Percentiles rank a stretch among this genome's conserved stretches.
These are phyloP conservation scores for Luzula sylvatica DNA, from an alignment of 176 grass and related monocot genomes.

Conservation along the genomic window DNA sequence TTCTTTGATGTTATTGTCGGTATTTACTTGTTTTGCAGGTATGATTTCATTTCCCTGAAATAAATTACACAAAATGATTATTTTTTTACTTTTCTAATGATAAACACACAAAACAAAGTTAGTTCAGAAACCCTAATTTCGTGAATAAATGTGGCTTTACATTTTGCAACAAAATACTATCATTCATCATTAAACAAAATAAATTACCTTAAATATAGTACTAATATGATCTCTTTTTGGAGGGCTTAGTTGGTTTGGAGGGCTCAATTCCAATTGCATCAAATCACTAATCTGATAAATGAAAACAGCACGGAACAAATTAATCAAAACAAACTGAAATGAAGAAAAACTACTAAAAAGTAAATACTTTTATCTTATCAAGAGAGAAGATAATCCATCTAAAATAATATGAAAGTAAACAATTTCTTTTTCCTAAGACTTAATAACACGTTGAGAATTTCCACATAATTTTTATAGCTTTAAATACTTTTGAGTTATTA, in stretches of 20 bases:
- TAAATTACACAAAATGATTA: too few relatives aligned
- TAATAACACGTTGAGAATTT: neutral
- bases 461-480: too few relatives aligned
- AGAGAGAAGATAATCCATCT: neutral
- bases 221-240: conserved; percentile 36
- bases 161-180: too few relatives aligned
- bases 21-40: conserved; percentile 18
- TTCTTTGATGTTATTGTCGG: conserved; percentile 7
- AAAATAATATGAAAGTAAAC: neutral
- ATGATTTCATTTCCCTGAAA: conserved; percentile 25
- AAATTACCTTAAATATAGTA: conserved; percentile 40
- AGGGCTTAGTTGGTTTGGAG: conserved; percentile 20
- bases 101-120: too few relatives aligned
- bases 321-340: too few relatives aligned
- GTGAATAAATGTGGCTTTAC: conserved; percentile 21
- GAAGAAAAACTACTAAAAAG: too few relatives aligned
- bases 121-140: conserved; percentile 11
- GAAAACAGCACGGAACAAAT: neutral
- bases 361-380: neutral
- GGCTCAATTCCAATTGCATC: conserved; percentile 36
- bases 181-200: neutral
- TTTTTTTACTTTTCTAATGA: neutral
- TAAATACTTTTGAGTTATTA: too few relatives aligned
- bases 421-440: neutral
- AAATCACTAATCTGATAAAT: conserved; percentile 55